A percentile compares a stretch with the other conserved stretches of the same genome.
Evolutionary conservation across 2,329 filamentous ascomycete species (phyloP).

Genomic region (Aplosporella prunicola): DNA sequence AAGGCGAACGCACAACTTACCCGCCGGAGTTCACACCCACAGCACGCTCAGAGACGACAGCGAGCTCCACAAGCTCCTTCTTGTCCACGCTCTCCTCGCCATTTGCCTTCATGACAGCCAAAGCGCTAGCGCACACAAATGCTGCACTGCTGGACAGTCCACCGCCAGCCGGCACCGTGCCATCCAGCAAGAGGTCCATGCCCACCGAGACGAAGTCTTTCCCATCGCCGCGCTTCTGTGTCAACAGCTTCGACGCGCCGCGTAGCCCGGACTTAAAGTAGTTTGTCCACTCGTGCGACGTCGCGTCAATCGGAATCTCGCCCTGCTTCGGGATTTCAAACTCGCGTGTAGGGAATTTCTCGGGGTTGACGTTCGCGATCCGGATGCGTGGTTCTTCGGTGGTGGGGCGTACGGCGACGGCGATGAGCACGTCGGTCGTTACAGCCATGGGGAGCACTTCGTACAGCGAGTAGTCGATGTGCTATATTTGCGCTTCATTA

Average conservation of each 20-base stretch:
- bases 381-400: slow-evolving; percentile 55
- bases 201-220: slow-evolving; percentile 57
- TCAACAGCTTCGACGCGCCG: slow-evolving; percentile 70
- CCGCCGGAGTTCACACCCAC: slow-evolving; percentile 96
- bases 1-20: slow-evolving; percentile 39
- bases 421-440: slow-evolving; percentile 80
- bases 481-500: slow-evolving; percentile 31
- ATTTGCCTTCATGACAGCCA: slow-evolving; percentile 82
- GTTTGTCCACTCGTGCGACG: slow-evolving; percentile 88
- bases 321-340: slow-evolving; percentile 59
- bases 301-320: slow-evolving; percentile 63
- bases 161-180: slow-evolving; percentile 82
- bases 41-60: slow-evolving; percentile 85
- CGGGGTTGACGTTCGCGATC: slow-evolving; percentile 67
- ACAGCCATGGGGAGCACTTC: slow-evolving; percentile 94
- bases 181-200: slow-evolving; percentile 85
- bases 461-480: slow-evolving; percentile 98
- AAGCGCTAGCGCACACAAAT: slow-evolving; percentile 79
- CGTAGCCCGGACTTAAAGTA: slow-evolving; percentile 92
- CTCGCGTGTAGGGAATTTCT: slow-evolving; percentile 65
- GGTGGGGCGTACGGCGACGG: slow-evolving; percentile 52
- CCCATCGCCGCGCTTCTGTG: slow-evolving; percentile 50
- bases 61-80: slow-evolving; percentile 82
- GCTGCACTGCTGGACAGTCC: slow-evolving; percentile 90
- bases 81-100: slow-evolving; percentile 72